Evolutionary conservation across 2,329 filamentous ascomycete genomes (phyloP).

Genomic region (Akanthomyces uredinophilus): DNA sequence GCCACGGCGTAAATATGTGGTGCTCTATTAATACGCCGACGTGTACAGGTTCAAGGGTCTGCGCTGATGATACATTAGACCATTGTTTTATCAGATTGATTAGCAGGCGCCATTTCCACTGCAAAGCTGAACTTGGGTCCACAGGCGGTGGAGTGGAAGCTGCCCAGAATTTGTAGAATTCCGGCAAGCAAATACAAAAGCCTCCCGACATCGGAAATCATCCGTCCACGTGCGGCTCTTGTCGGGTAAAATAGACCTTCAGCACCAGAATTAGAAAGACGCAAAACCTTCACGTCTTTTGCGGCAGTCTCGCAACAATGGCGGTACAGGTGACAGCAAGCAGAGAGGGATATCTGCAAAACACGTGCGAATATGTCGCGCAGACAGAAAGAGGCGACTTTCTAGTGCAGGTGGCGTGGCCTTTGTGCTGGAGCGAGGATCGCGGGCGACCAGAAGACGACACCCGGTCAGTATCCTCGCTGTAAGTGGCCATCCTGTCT

Average conservation of each 20-base stretch:
- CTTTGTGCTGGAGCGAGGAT: conserved; percentile 25
- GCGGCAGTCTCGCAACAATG: background rate
- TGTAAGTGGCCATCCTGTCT: conserved; percentile 22
- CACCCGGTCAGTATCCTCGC: conserved; percentile 16
- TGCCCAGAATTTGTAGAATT: background rate
- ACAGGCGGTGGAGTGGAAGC: background rate
- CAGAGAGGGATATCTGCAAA: conserved; percentile 19
- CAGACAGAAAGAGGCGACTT: conserved; percentile 26
- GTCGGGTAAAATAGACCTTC: background rate
- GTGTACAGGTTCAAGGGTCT: no score
- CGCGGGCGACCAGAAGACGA: conserved; percentile 21
- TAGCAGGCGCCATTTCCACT: background rate
- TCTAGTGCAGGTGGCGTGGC: conserved; percentile 28
- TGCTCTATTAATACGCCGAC: no score
- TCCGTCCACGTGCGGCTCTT: background rate
- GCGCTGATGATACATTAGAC: no score
- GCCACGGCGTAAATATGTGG: background rate
- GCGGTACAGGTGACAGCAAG: background rate
- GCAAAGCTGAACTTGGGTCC: background rate
- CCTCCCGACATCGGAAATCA: background rate
- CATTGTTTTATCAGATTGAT: conserved; percentile 1
- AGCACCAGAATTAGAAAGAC: background rate
- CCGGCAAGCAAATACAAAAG: background rate
- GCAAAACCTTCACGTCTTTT: no score
- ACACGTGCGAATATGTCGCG: conserved; percentile 24